Evolutionary conservation across 768 basidiomycete species (phyloP).

Genomic region (Galerina sulciceps): DNA sequence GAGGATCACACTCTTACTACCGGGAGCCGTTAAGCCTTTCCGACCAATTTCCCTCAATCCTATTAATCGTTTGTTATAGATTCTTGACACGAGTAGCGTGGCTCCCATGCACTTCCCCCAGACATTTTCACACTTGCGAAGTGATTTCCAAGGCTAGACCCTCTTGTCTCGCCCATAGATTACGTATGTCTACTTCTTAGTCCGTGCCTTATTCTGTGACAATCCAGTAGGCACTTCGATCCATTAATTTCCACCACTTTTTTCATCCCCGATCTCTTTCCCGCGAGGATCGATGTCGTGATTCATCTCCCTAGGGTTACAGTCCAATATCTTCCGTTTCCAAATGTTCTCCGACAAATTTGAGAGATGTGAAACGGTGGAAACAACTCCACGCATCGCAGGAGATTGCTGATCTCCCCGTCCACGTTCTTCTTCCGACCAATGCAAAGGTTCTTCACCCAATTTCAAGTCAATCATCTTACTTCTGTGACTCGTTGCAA

Average conservation of each 20-base stretch:
- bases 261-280: conserved; percentile 35
- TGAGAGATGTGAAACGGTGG: conserved; percentile 24
- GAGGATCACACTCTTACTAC: conserved; percentile 32
- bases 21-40: conserved; percentile 10
- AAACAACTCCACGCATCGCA: conserved; percentile 16
- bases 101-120: conserved; percentile 25
- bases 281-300: conserved; percentile 34
- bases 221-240: conserved; percentile 19
- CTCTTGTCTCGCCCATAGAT: conserved; percentile 23
- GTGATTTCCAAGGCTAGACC: conserved; percentile 25
- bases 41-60: conserved; percentile 15
- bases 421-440: conserved; percentile 22
- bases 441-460: conserved; percentile 16
- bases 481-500: conserved; percentile 29
- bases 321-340: conserved; percentile 12
- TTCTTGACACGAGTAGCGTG: conserved; percentile 32
- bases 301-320: conserved; percentile 7
- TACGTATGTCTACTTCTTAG: conserved; percentile 27
- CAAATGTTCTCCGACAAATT: conserved; percentile 19
- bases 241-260: conserved; percentile 17
- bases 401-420: conserved; percentile 33
- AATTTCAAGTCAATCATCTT: conserved; percentile 20
- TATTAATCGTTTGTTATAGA: conserved; percentile 24
- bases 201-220: conserved; percentile 24
- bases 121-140: conserved; percentile 25